Evolutionary conservation across 352 stramenopile genomes (phyloP).

Genomic region (Pythium aristosporum): DNA sequence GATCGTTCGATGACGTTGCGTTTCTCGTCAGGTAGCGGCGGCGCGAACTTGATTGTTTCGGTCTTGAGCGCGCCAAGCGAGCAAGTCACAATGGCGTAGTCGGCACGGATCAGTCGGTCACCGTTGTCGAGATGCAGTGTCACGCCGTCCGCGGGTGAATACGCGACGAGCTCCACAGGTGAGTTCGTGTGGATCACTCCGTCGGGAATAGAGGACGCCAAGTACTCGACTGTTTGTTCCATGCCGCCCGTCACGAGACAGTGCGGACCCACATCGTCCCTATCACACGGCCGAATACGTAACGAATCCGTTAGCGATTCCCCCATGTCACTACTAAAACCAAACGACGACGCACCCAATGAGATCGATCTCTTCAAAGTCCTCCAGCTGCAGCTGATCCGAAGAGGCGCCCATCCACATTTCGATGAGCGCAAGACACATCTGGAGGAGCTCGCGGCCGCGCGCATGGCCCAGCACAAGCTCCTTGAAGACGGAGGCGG

Average conservation of each 20-base stretch:
- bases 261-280: conserved; percentile 49
- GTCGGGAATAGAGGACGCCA: conserved; percentile 17
- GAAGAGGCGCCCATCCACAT: conserved; percentile 56
- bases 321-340: not conserved
- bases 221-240: conserved; percentile 45
- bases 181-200: conserved; percentile 9
- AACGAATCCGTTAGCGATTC: not conserved
- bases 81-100: conserved; percentile 55
- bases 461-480: conserved; percentile 5
- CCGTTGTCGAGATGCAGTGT: conserved; percentile 31
- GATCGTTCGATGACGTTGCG: conserved; percentile 42
- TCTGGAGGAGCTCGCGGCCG: conserved; percentile 25
- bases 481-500: not conserved
- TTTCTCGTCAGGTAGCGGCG: conserved; percentile 43
- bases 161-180: conserved; percentile 20
- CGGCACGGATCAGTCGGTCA: conserved; percentile 30
- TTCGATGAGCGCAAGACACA: conserved; percentile 53
- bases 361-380: conserved; percentile 52
- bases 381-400: conserved; percentile 52
- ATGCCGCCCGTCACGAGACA: conserved; percentile 52
- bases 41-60: conserved; percentile 45
- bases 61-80: conserved; percentile 56
- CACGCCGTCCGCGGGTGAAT: conserved; percentile 29
- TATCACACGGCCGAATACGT: conserved; percentile 7
- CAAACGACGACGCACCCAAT: conserved; percentile 35